phyloP scores from a whole-genome alignment of 2,329 filamentous ascomycete genomes.

The Aspergillus hortae region DNA sequence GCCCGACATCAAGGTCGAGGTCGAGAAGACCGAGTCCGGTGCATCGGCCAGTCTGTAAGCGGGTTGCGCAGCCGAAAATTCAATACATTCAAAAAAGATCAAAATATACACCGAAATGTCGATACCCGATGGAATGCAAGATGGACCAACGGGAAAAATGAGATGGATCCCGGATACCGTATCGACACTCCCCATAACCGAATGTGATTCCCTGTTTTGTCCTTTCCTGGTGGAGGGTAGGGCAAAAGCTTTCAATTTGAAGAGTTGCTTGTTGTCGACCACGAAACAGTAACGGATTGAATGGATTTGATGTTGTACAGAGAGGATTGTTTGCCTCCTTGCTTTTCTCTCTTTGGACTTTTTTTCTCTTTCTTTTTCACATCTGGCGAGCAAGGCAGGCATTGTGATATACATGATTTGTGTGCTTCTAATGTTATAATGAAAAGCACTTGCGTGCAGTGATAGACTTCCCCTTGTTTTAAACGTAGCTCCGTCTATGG shows the following conservation, averaged over 20 bases:
- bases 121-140: background rate
- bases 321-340: background rate
- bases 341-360: conserved; percentile 4
- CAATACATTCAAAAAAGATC: conserved; percentile 1
- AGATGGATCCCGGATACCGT: background rate
- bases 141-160: background rate
- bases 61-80: conserved; percentile 5
- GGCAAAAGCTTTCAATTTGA: background rate
- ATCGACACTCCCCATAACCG: background rate
- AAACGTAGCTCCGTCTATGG: background rate
- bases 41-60: conserved; percentile 23
- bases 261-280: conserved; percentile 1
- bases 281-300: conserved; percentile 7
- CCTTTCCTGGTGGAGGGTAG: background rate
- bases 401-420: conserved; percentile 10
- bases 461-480: background rate
- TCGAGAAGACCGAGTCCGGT: conserved; percentile 36
- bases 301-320: conserved; percentile 25
- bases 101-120: conserved; percentile 4
- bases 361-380: conserved; percentile 15
- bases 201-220: background rate
- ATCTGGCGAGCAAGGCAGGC: conserved; percentile 12
- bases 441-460: conserved; percentile 8
- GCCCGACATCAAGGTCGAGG: conserved; percentile 52
- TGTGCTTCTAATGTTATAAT: conserved; percentile 7